These are phyloP conservation scores for Plasmodium gonderi DNA, from an alignment of 169 alveolate genomes.

Conservation along the genomic window DNA sequence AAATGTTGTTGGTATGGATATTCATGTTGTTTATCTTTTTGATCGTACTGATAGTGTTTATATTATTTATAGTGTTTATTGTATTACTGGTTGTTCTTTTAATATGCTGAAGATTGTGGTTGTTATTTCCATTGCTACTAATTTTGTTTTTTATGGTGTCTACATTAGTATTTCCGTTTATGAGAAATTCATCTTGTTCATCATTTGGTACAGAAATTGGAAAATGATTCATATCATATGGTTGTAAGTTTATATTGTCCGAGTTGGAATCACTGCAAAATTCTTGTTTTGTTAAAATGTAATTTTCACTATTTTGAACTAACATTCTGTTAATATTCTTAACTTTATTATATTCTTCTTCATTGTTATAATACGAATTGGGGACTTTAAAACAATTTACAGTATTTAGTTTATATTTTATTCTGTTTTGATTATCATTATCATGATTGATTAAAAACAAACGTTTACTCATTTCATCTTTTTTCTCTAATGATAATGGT, in stretches of 20 bases:
- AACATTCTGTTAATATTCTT: constrained; percentile 4
- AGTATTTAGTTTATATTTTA: not conserved
- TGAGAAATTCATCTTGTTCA: not conserved
- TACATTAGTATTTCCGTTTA: not conserved
- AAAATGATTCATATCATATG: not conserved
- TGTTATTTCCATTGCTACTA: not conserved
- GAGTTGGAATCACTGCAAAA: not conserved
- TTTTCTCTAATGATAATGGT: not conserved
- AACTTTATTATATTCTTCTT: not conserved
- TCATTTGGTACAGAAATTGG: not conserved
- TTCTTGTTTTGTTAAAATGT: constrained; percentile 14
- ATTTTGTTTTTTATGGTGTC: not conserved
- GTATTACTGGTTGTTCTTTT: not conserved
- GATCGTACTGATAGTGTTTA: not conserved
- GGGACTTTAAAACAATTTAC: not conserved
- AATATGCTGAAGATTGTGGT: not conserved
- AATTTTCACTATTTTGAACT: constrained; percentile 17
- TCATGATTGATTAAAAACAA: not conserved
- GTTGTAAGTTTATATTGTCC: not conserved
- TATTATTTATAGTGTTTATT: not conserved
- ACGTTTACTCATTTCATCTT: not conserved
- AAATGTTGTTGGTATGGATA: not conserved
- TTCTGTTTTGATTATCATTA: not conserved
- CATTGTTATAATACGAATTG: not conserved
- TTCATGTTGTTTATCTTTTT: not conserved